phyloP scores from a whole-genome alignment of 1,284 basidiomycete species.

The Entoloma clypeatum region DNA sequence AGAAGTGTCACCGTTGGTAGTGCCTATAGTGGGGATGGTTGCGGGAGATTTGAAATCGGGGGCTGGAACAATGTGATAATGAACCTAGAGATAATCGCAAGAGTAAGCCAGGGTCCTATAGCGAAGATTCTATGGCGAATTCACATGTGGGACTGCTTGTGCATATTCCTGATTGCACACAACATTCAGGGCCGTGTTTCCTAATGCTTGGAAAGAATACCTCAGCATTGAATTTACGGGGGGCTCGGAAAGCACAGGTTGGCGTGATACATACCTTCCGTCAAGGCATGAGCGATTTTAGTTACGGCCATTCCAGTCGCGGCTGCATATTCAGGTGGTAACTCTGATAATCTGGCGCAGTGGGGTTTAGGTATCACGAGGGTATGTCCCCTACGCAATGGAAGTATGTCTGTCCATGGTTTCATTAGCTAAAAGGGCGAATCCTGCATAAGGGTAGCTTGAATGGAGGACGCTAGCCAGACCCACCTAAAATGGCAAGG shows the following conservation, averaged over 20 bases:
- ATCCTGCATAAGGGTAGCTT: neutral
- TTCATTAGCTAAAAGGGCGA: slow-evolving; percentile 1
- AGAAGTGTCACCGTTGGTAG: slow-evolving; percentile 22
- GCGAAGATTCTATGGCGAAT: slow-evolving; percentile 1
- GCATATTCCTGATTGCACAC: slow-evolving; percentile 82
- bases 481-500: slow-evolving; percentile 64
- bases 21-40: slow-evolving; percentile 9
- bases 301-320: slow-evolving; percentile 57
- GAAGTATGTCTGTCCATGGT: slow-evolving; percentile 56
- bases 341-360: slow-evolving; percentile 56
- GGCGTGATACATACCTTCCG: slow-evolving; percentile 43
- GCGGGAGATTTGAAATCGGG: slow-evolving; percentile 39
- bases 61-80: slow-evolving; percentile 77
- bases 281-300: slow-evolving; percentile 57
- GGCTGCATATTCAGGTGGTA: slow-evolving; percentile 58
- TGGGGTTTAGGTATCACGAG: slow-evolving; percentile 69
- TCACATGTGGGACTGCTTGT: slow-evolving; percentile 75
- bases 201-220: slow-evolving; percentile 40
- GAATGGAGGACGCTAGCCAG: slow-evolving; percentile 1
- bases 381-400: slow-evolving; percentile 63
- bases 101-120: neutral
- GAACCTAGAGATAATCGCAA: slow-evolving; percentile 45
- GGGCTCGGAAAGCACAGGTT: neutral
- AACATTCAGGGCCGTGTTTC: slow-evolving; percentile 66
- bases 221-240: neutral